These are phyloP conservation scores for Irpex rosettiformis DNA, from an alignment of 1,284 basidiomycete species.

Conservation along the genomic window DNA sequence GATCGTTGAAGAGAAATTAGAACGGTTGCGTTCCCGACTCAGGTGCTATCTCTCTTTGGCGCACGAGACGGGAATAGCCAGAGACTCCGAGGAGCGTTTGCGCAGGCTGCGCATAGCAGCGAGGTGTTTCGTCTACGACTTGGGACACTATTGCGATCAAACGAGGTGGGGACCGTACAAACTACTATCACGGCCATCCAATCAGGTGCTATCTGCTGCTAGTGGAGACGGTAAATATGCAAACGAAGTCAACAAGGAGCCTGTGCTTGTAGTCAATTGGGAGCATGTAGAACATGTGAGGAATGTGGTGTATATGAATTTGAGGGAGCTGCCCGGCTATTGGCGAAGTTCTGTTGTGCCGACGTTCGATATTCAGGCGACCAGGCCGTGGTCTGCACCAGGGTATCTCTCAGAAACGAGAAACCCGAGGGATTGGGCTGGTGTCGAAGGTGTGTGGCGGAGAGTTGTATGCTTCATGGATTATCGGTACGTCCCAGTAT, in stretches of 20 bases:
- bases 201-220: conserved; percentile 2
- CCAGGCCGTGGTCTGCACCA: conserved; percentile 51
- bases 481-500: conserved; percentile 57
- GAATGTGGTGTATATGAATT: conserved; percentile 56
- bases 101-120: conserved; percentile 39
- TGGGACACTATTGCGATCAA: conserved; percentile 48
- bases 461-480: conserved; percentile 74
- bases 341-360: conserved; percentile 34
- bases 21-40: conserved; percentile 26
- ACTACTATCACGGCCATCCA: conserved; percentile 13
- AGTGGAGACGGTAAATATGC: neutral
- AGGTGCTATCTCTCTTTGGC: conserved; percentile 43
- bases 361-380: conserved; percentile 44
- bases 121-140: conserved; percentile 58
- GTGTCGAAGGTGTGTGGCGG: conserved; percentile 65
- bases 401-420: conserved; percentile 25
- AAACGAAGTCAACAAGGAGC: conserved; percentile 8
- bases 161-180: conserved; percentile 58
- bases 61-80: conserved; percentile 26
- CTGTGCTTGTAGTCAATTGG: conserved; percentile 46
- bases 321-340: conserved; percentile 45
- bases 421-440: conserved; percentile 57
- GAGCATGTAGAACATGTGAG: conserved; percentile 54
- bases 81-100: conserved; percentile 27
- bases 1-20: conserved; percentile 1